These are phyloP conservation scores for Holtermannia corniformis DNA, from an alignment of 768 basidiomycete genomes.

Conservation along the genomic window DNA sequence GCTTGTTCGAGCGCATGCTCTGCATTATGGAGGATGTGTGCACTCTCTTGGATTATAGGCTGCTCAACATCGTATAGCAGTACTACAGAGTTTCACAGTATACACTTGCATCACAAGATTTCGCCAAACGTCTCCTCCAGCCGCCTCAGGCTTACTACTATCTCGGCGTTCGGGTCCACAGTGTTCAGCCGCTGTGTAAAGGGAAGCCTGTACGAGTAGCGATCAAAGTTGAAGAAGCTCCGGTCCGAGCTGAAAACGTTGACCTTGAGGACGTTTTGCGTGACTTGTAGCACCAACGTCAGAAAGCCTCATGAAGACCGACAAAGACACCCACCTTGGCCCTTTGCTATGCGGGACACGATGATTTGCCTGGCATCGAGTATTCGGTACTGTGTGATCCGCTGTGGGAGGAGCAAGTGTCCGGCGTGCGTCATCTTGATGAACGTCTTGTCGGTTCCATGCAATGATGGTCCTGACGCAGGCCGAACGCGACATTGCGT, in stretches of 20 bases:
- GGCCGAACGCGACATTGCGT: not conserved
- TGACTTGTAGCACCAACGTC: not conserved
- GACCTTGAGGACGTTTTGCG: not conserved
- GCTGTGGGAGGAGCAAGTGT: not conserved
- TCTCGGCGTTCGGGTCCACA: not conserved
- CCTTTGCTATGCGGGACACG: not conserved
- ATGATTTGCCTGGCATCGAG: not conserved
- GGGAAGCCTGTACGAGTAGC: not conserved
- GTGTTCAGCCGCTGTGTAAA: not conserved
- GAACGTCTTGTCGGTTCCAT: not conserved
- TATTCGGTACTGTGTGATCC: not conserved
- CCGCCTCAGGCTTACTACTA: not conserved
- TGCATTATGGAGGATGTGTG: too few relatives aligned
- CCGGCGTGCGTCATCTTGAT: not conserved
- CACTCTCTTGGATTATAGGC: too few relatives aligned
- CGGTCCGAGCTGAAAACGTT: not conserved
- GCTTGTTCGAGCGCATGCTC: too few relatives aligned
- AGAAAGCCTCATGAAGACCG: not conserved
- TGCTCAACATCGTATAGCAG: too few relatives aligned
- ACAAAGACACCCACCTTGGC: not conserved
- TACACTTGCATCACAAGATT: not conserved
- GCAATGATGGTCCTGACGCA: not conserved
- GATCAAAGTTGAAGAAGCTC: not conserved
- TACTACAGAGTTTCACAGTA: too few relatives aligned
- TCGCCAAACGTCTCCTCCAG: not conserved